Evolutionary conservation across 805 yeast species (phyloP), one percentile per base, ranked within the genome.

Genomic region (Saturnispora halmiae): DNA sequence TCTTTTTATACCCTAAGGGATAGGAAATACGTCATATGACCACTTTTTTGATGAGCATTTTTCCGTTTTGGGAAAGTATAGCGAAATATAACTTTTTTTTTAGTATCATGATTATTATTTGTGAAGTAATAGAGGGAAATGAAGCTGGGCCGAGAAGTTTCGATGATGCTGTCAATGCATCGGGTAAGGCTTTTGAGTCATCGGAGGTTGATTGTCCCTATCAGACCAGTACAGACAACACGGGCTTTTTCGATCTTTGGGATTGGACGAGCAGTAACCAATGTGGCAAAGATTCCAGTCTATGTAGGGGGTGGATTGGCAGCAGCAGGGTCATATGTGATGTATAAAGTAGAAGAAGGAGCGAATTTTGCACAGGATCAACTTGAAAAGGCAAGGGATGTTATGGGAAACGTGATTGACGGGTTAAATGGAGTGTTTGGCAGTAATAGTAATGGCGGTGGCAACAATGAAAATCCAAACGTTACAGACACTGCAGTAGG

Each of bases 281-380:
- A 72, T 41, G 68, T 72, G 1, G 66, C 75, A 1, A 73, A 72
- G 47, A 58, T 81, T 2, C 96, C 96, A 0, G 90, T 86, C 0
- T 80, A 80, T 46, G 64, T 87, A 0, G 97, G 96, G 2, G 88
- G 94, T 6, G 87, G 95, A 0, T 61, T 87, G 27, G 96, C 94
- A 2, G 97, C 96, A 9, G 95, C 94, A 6, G 94, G 95, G 0
- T 81, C 95, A 2, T 92, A 87, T 56, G 79, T 90, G 36, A 86
- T 88, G 15, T 88, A 88, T 59, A 90, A 92, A 58, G 82, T 88
- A 8, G 94, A 87, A 40, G 94, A 90, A 59, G 94, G 94, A 1
- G 70, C 84, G 0, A 67, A 59, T 29, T 84, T 73, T 51, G 75
- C 95, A 1, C 69, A 69, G 41, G 94, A 82, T 45, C 75, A 76